phyloP scores from a whole-genome alignment of 148 eudicot genomes.

The Silene uniflora region DNA sequence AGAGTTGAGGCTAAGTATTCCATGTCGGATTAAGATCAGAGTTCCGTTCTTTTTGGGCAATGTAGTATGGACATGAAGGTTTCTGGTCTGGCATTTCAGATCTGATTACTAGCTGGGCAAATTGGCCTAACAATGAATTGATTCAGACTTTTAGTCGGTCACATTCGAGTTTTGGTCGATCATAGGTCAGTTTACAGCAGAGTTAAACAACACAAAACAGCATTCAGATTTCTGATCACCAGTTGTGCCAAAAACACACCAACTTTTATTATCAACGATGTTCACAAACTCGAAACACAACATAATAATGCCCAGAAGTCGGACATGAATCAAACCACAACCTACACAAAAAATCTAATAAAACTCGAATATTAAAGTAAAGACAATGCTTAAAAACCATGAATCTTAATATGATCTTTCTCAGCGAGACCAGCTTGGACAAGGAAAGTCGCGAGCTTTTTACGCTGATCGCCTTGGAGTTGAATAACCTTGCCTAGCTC shows the following conservation, averaged over 20 bases:
- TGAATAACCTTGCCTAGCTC: constrained; percentile 80
- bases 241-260: neutral
- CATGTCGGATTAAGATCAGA: too few species aligned
- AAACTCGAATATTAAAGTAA: neutral
- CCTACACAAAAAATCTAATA: constrained; percentile 7
- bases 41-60: too few species aligned
- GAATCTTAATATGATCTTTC: constrained; percentile 79
- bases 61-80: too few species aligned
- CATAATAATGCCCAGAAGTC: constrained; percentile 9
- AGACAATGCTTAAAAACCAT: constrained; percentile 53
- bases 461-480: constrained; percentile 90
- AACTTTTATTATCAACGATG: constrained; percentile 10
- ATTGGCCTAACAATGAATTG: too few species aligned
- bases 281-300: constrained; percentile 9
- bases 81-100: too few species aligned
- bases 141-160: too few species aligned
- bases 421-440: constrained; percentile 52
- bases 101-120: too few species aligned
- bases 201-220: too few species aligned
- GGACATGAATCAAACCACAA: constrained; percentile 17
- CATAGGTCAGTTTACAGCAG: too few species aligned
- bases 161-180: too few species aligned
- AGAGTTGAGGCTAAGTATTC: too few species aligned
- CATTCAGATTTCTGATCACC: neutral
- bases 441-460: constrained; percentile 63